These are phyloP conservation scores for Ustilaginoidea virens DNA, from an alignment of 2,329 filamentous ascomycete species.

Conservation along the genomic window DNA sequence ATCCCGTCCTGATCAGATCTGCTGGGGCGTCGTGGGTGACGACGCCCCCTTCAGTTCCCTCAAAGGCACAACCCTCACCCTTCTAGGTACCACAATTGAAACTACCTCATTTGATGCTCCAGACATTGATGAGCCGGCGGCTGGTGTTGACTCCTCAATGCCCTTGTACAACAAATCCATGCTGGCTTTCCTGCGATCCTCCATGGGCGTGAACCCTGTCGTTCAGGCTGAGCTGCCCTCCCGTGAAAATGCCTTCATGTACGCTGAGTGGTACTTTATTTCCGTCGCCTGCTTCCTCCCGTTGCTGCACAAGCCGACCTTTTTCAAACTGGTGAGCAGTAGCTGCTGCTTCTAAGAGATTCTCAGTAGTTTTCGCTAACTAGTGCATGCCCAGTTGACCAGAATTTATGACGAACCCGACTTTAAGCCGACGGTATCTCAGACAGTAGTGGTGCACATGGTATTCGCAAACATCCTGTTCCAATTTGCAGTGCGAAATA, in stretches of 20 bases:
- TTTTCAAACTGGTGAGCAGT: conserved; percentile 48
- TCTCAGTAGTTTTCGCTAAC: background rate
- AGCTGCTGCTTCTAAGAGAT: too few species aligned
- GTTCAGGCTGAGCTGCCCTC: conserved; percentile 45
- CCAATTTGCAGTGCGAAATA: conserved; percentile 59
- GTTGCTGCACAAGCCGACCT: conserved; percentile 60
- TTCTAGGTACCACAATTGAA: conserved; percentile 69
- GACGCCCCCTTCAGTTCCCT: conserved; percentile 55
- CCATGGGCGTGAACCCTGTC: conserved; percentile 42
- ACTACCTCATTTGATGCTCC: conserved; percentile 54
- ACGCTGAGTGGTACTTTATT: conserved; percentile 61
- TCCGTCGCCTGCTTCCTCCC: conserved; percentile 59
- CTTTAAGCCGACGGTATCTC: conserved; percentile 45
- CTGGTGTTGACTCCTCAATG: conserved; percentile 21
- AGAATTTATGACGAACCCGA: conserved; percentile 54
- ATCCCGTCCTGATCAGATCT: conserved; percentile 40
- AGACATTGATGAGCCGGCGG: conserved; percentile 43
- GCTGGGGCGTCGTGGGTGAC: conserved; percentile 49
- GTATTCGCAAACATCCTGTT: conserved; percentile 65
- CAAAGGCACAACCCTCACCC: conserved; percentile 59
- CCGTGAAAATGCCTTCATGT: conserved; percentile 49
- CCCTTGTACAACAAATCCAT: conserved; percentile 57
- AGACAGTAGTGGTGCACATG: conserved; percentile 62
- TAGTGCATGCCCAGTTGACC: conserved; percentile 27
- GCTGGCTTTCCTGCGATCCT: conserved; percentile 51